Evolutionary conservation across 176 grass and related monocot genomes (phyloP), one percentile per base, ranked within the genome.

Genomic region (bread wheat (Triticum aestivum)): DNA sequence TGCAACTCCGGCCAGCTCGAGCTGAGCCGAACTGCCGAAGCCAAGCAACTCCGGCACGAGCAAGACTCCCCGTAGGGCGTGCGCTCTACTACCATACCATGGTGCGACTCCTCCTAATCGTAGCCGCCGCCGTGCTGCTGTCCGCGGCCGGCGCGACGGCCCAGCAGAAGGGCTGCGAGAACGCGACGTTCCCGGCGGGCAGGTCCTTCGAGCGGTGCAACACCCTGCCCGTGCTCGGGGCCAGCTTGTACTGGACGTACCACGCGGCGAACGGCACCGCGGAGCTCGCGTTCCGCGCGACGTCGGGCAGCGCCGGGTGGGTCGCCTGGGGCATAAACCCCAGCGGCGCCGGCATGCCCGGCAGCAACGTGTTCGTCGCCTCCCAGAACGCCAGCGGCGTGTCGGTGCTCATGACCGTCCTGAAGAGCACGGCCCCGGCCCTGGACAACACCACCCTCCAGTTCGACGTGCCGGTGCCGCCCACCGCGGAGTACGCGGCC

Each of bases 271-370:
- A 92, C 66, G 66, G 79, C 63, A 94, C 90, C 12, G 86, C 80
- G 1, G 88, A 94, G 64, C 18, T 98, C 13, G 96, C 93, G 64
- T 98, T 92, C 85, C 90, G 92, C 37, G 89, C 90, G 51, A 75
- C 88, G 65, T 45, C 84, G 83, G 30, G 23, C 15, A 8, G 69
- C 27, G 9, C 41, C 64, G 83, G 85, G 2, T 98, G 94, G 94
- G 97, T 94, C 1, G 82, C 88, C 9, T 96, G 97, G 97, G 97
- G 82, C 52, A 95, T 98, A 81, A 98, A 98, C 91, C 90, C 93
- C 11, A 51, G 30, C 10, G 4, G 51, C 33, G 1, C 5, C 51
- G 84, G 88, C 84, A 98, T 95, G 93, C 5, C 1, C 30, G 93
- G 96, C 47, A 89, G 93, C 63, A 79, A 91, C 56, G 86, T 94